Base-by-base conservation (phyloP, 2,329 filamentous ascomycete genomes). In the Xylogone sp. region DNA sequence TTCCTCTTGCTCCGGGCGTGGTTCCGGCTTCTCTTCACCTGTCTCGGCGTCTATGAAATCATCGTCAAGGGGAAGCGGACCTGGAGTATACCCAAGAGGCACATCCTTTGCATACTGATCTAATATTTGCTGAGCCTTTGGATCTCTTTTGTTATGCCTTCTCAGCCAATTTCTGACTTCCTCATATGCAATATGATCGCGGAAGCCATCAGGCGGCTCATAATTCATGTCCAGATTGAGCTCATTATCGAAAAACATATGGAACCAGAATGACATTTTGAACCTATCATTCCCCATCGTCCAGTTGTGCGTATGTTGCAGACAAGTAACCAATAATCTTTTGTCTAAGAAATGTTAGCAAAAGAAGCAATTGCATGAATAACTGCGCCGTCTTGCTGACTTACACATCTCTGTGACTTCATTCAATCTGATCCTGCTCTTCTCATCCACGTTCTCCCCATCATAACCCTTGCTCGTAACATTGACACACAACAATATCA, bases 221-320 rank as follows among this genome's bases (percentile, higher is more conserved):
- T 73, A 69, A n/a, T 78, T 68, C 2, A 69, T 69, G 51, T 84
- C 79, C 34, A 81, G 76, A 2, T 76, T 73, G 22, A 66, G 47
- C 24, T 82, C 71, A 42, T 78, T 81, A 49, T 86, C 82, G 50
- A 85, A 85, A 7, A 87, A 68, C 22, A 86, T 80, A 49, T 83
- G 80, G 51, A 79, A 81, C 83, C 83, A 87, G 54, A 87, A 86
- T 0, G 79, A 75, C 81, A 86, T 86, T 64, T 87, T 87, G 66
- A 86, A 86, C 31, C 83, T 72, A 60, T 86, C 83, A 59, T 86
- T 83, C 55, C 84, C 84, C 51, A 83, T 82, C 1, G 82, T 84
- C 82, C 83, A 86, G 64, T 87, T 87, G 58, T 86, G 83, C 2
- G 82, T 79, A 63, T 86, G 82, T 60, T 87, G 83, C 12, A 87